Conservation (phyloP, 1,139 yeast species). For the Pichiaceae sp. region DNA sequence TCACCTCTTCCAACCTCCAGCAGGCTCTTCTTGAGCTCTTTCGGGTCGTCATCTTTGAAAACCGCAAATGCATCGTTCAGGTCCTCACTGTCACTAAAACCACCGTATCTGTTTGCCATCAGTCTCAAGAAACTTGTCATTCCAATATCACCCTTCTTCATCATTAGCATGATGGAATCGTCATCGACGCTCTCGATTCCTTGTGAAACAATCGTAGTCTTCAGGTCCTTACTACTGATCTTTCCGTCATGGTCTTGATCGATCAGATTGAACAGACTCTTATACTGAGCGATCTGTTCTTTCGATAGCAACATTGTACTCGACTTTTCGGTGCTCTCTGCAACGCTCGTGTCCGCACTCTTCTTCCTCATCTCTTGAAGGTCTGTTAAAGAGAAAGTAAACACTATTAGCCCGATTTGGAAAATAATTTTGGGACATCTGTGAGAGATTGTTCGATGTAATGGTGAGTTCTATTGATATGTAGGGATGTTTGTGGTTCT, state of each 20-base stretch:
- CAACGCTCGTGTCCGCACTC: not conserved
- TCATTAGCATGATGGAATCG: slow-evolving; percentile 26
- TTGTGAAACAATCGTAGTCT: slow-evolving; percentile 43
- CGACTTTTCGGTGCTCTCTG: not conserved
- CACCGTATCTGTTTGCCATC: slow-evolving; percentile 51
- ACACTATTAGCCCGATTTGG: too few relatives aligned
- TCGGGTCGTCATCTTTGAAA: slow-evolving; percentile 22
- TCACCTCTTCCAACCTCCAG: slow-evolving; percentile 35
- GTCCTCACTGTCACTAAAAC: slow-evolving; percentile 53
- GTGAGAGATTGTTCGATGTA: too few relatives aligned
- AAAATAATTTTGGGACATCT: too few relatives aligned
- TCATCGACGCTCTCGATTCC: slow-evolving; percentile 34
- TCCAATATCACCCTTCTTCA: slow-evolving; percentile 30
- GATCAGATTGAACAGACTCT: slow-evolving; percentile 42
- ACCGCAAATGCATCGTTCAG: slow-evolving; percentile 47
- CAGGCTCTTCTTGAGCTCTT: slow-evolving; percentile 40
- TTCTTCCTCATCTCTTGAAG: not conserved
- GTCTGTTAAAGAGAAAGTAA: too few relatives aligned
- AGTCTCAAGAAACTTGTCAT: slow-evolving; percentile 66
- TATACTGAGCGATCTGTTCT: slow-evolving; percentile 18
- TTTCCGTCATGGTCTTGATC: slow-evolving; percentile 79
- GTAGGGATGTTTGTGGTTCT: too few relatives aligned
- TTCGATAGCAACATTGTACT: slow-evolving; percentile 9
- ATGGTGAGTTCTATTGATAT: too few relatives aligned
- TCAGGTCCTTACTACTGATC: slow-evolving; percentile 53